These are phyloP conservation scores for Cutaneotrichosporon sp. DNA, from an alignment of 1,284 basidiomycete species.

Conservation along the genomic window DNA sequence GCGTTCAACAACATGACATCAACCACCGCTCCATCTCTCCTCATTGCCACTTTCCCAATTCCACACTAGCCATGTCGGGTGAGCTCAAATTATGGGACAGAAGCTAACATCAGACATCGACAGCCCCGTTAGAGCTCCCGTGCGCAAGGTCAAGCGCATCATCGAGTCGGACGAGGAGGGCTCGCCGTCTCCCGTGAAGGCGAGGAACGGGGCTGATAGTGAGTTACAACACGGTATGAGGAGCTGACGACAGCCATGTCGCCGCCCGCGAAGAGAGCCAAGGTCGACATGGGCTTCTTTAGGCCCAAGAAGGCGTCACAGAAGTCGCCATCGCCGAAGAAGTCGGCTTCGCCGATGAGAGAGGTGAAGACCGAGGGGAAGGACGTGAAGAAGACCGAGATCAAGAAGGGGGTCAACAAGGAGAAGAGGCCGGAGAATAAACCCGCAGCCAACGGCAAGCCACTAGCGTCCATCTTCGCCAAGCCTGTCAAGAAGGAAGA, in stretches of 20 bases:
- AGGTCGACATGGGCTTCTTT: conserved; percentile 35
- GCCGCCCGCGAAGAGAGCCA: conserved; percentile 43
- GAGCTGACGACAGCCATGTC: conserved; percentile 18
- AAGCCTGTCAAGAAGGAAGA: conserved; percentile 37
- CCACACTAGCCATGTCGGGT: conserved; percentile 21
- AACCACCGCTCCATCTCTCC: not conserved
- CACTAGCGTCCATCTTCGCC: conserved; percentile 52
- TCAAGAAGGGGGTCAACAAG: conserved; percentile 9
- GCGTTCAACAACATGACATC: conserved; percentile 11
- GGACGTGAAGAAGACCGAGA: conserved; percentile 13
- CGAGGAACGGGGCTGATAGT: conserved; percentile 18
- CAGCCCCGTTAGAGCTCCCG: conserved; percentile 27
- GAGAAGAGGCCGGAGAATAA: not conserved
- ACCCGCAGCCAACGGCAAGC: conserved; percentile 35
- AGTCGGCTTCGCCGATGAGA: conserved; percentile 17
- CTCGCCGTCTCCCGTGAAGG: conserved; percentile 29
- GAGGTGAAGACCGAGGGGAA: not conserved
- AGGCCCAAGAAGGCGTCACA: conserved; percentile 10
- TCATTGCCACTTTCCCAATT: not conserved
- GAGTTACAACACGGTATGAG: not conserved
- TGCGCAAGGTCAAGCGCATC: conserved; percentile 62
- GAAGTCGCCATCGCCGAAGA: not conserved
- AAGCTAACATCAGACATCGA: conserved; percentile 29
- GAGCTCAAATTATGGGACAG: not conserved
- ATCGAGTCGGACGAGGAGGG: conserved; percentile 67